Percentiles rank a stretch among this genome's conserved stretches.
phyloP scores from a whole-genome alignment of 192 early-diverging fungal species.

The Backusella luteola region DNA sequence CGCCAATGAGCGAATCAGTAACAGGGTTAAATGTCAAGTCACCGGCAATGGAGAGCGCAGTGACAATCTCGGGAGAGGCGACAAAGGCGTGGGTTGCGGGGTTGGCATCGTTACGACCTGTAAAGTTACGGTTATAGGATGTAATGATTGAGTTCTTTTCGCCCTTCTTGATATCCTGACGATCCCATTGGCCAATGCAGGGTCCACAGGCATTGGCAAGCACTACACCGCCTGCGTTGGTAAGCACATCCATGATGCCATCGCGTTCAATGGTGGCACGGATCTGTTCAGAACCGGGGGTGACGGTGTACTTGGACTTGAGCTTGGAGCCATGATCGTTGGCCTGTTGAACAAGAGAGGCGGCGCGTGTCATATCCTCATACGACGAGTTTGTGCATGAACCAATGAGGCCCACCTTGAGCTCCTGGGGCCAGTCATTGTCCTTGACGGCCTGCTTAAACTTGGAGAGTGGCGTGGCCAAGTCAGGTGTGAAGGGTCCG shows the following conservation, averaged over 20 bases:
- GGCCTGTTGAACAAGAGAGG: conserved; percentile 85
- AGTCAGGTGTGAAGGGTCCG: conserved; percentile 94
- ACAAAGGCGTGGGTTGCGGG: conserved; percentile 96
- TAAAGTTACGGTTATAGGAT: conserved; percentile 99
- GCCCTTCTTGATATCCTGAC: conserved; percentile 94
- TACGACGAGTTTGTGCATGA: conserved; percentile 99
- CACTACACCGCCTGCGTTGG: conserved; percentile 79
- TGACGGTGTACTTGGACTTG: conserved; percentile 86
- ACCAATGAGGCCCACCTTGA: conserved; percentile 92
- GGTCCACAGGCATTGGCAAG: conserved; percentile 98
- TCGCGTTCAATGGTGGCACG: conserved; percentile 94
- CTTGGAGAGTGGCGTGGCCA: conserved; percentile 91
- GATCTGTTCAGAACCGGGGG: conserved; percentile 97
- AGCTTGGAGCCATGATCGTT: conserved; percentile 74
- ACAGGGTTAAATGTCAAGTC: conserved; percentile 92
- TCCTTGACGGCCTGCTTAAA: conserved; percentile 85
- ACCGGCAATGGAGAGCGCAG: conserved; percentile 94
- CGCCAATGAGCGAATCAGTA: conserved; percentile 83
- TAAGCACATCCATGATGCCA: conserved; percentile 76
- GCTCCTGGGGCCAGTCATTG: conserved; percentile 87
- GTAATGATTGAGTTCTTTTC: conserved; percentile 97
- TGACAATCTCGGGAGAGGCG: conserved; percentile 90
- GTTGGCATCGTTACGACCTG: conserved; percentile 98
- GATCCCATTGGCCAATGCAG: conserved; percentile 99
- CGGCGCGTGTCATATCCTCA: conserved; percentile 93